Base-by-base conservation (phyloP, 257 asterid species). In the Penstemon newberryi region DNA sequence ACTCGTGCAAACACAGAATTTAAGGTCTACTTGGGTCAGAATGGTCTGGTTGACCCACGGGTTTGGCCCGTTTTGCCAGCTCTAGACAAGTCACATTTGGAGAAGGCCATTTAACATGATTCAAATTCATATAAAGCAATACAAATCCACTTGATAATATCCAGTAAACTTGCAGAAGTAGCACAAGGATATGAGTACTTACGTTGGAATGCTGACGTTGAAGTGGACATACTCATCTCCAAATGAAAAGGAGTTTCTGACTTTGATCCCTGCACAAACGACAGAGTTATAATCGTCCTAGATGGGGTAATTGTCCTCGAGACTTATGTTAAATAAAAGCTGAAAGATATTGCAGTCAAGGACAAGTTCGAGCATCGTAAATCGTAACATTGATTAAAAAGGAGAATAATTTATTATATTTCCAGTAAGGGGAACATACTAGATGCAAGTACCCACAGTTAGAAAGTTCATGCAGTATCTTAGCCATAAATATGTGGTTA, bases 141-240 rank as follows among this genome's bases (percentile, higher is more conserved):
- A 6, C 10, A 9, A 51, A 25, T 60, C 5, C 5, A 19, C n/a
- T 0, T n/a, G 7, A 8, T 0, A 60, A 38, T 8, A 37, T 4
- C 13, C 39, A 59, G 9, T 12, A 42, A 68, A 11, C 12, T 45
- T 11, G 44, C 40, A 19, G 45, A 25, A 53, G 5, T 38, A 37
- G 11, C 8, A 13, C 18, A 11, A 12, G 63, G 37, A 7, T 8
- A 19, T 37, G 65, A 25, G 49, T 43, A 84, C 97, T 77, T 82
- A 93, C 99, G 77, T 59, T 63, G 99, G 99, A 60, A 90, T 90
- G 87, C 89, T 83, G 86, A 93, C 89, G 41, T 83, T 93, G 84
- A 90, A 93, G 84, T 90, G 99, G 49, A 93, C 97, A 67, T 71
- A 90, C 72, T 93, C 86, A 60, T 93, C 96, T 41, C 99, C 99